phyloP scores from a whole-genome alignment of 371 early-diverging fungal species.

The Syncephalastrum sp. region DNA sequence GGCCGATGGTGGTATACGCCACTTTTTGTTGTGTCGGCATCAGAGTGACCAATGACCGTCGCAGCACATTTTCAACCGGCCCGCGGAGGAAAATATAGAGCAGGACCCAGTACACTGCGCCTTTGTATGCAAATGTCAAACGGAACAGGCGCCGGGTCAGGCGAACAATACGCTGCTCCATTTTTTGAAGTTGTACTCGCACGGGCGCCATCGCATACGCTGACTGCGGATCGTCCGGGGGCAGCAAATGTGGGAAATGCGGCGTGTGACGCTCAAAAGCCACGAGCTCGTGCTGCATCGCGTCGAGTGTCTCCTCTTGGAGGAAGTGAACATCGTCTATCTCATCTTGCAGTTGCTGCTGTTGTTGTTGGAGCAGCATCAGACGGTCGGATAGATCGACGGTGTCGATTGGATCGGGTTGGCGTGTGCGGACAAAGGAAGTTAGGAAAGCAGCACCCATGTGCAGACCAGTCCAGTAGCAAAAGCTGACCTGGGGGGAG shows the following conservation, averaged over 20 bases:
- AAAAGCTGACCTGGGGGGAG: not conserved
- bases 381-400: constrained; percentile 16
- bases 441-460: constrained; percentile 41
- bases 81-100: constrained; percentile 40
- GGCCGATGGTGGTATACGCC: constrained; percentile 37
- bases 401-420: not conserved
- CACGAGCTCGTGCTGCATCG: constrained; percentile 10
- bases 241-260: constrained; percentile 46
- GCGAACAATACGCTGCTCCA: constrained; percentile 34
- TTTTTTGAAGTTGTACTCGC: constrained; percentile 25
- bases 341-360: not conserved
- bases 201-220: constrained; percentile 35
- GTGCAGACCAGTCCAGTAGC: constrained; percentile 32
- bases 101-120: constrained; percentile 42
- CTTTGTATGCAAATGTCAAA: constrained; percentile 42
- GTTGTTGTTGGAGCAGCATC: not conserved
- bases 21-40: constrained; percentile 23
- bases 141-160: constrained; percentile 31
- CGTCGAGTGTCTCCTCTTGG: too few relatives aligned
- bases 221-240: constrained; percentile 37
- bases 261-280: constrained; percentile 10
- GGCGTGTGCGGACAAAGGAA: constrained; percentile 24
- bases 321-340: too few relatives aligned
- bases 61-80: constrained; percentile 34
- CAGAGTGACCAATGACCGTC: constrained; percentile 24